A percentile compares a stretch with the other conserved stretches of the same genome.
Evolutionary conservation across 257 asterid genomes (phyloP).

Genomic region (Linderniella brevidens): DNA sequence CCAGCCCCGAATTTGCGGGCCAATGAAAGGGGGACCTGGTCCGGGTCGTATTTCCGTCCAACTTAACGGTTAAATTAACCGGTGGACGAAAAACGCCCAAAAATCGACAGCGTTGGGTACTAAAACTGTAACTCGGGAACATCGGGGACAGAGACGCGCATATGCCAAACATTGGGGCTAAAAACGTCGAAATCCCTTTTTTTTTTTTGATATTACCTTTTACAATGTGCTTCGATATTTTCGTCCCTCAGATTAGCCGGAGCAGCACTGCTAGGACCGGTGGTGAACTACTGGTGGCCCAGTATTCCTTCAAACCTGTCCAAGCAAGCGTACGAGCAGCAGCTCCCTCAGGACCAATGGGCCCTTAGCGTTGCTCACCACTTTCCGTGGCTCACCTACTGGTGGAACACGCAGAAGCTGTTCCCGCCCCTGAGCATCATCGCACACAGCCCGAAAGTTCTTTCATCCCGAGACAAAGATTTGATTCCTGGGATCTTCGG

Average conservation of each 20-base stretch:
- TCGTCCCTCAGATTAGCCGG: constrained; percentile 55
- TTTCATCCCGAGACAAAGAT: constrained; percentile 45
- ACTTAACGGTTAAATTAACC: too few relatives aligned
- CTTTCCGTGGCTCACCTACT: constrained; percentile 67
- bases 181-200: too few relatives aligned
- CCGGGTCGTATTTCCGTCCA: too few relatives aligned
- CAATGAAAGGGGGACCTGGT: too few relatives aligned
- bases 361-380: constrained; percentile 60
- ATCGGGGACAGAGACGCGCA: too few relatives aligned
- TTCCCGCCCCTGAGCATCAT: constrained; percentile 39
- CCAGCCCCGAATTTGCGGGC: too few relatives aligned
- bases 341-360: constrained; percentile 57
- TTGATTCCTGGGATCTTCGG: constrained; percentile 20
- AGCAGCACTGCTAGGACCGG: constrained; percentile 67
- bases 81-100: too few relatives aligned
- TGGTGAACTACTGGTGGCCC: constrained; percentile 76
- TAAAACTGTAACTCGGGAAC: too few relatives aligned
- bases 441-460: constrained; percentile 14
- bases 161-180: too few relatives aligned
- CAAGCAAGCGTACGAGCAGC: constrained; percentile 23
- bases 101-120: too few relatives aligned
- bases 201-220: too few relatives aligned
- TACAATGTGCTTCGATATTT: too few relatives aligned
- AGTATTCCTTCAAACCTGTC: constrained; percentile 63
- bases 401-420: constrained; percentile 88